These are phyloP conservation scores for Barnettozyma salicaria DNA, from an alignment of 805 yeast species.

Conservation along the genomic window DNA sequence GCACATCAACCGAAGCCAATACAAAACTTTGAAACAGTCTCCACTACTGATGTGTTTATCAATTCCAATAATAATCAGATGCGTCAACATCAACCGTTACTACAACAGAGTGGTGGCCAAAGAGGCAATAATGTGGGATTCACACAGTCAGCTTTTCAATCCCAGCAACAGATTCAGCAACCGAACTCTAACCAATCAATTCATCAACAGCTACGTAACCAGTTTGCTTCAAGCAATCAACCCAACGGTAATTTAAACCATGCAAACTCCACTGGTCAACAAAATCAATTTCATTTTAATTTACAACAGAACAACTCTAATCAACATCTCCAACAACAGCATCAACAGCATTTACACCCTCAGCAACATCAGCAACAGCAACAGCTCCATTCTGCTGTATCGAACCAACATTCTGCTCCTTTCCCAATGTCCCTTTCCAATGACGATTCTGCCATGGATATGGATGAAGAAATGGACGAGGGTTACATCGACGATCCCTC, in stretches of 20 bases:
- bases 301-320: conserved; percentile 4
- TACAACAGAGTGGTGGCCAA: conserved; percentile 21
- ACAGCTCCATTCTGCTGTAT: conserved; percentile 1
- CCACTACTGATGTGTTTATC: conserved; percentile 88
- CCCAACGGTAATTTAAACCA: neutral
- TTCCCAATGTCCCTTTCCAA: conserved; percentile 31
- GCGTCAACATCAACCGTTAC: conserved; percentile 10
- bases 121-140: conserved; percentile 15
- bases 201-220: conserved; percentile 16
- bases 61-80: conserved; percentile 25
- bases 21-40: conserved; percentile 78
- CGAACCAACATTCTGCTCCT: conserved; percentile 21
- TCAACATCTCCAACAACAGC: conserved; percentile 8
- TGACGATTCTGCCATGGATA: conserved; percentile 28
- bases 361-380: conserved; percentile 19
- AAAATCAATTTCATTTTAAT: conserved; percentile 8
- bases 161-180: conserved; percentile 15
- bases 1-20: conserved; percentile 41
- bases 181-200: conserved; percentile 15
- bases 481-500: conserved; percentile 97
- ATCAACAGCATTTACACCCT: conserved; percentile 10
- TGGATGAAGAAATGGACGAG: conserved; percentile 53
- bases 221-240: conserved; percentile 6
- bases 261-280: conserved; percentile 1
- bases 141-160: conserved; percentile 9